Percentiles rank a stretch among this genome's conserved stretches.
Conservation (phyloP, 768 basidiomycete species). For the Boletus sensibilis region DNA sequence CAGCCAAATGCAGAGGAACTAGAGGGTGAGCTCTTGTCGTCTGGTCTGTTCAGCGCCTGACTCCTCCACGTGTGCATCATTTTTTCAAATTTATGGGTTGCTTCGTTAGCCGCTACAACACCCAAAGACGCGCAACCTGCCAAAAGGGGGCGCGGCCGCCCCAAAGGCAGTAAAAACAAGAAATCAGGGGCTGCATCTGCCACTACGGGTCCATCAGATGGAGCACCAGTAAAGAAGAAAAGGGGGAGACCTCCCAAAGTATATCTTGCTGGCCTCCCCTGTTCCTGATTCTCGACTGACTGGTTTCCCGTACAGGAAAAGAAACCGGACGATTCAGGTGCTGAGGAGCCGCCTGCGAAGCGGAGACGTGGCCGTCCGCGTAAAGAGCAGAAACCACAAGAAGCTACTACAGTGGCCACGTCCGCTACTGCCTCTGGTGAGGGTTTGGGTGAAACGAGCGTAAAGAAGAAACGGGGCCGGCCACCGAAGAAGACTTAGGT, state of each 20-base stretch:
- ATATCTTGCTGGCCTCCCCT: constrained; percentile 9
- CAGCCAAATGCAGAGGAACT: constrained; percentile 35
- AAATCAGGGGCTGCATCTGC: constrained; percentile 40
- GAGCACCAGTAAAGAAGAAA: constrained; percentile 40
- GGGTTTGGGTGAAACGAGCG: constrained; percentile 46
- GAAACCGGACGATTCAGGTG: constrained; percentile 46
- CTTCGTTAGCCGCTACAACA: constrained; percentile 39
- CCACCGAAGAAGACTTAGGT: constrained; percentile 49
- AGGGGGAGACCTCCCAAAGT: constrained; percentile 56
- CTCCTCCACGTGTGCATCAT: constrained; percentile 13
- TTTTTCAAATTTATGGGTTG: constrained; percentile 22
- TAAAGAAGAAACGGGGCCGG: constrained; percentile 72
- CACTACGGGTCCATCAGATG: constrained; percentile 29
- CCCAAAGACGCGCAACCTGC: constrained; percentile 37
- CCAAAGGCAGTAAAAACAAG: constrained; percentile 85
- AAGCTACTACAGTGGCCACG: constrained; percentile 38
- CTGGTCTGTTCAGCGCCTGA: constrained; percentile 12
- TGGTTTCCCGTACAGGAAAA: constrained; percentile 26
- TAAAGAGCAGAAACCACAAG: constrained; percentile 54
- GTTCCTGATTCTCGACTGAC: constrained; percentile 26
- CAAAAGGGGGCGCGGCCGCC: constrained; percentile 86
- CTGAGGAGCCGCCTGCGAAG: constrained; percentile 55
- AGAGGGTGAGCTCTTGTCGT: constrained; percentile 29
- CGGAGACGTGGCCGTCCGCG: constrained; percentile 74
- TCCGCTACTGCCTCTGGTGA: constrained; percentile 31